Evolutionary conservation across 257 asterid genomes (phyloP).

Genomic region (Solanum phureja): DNA sequence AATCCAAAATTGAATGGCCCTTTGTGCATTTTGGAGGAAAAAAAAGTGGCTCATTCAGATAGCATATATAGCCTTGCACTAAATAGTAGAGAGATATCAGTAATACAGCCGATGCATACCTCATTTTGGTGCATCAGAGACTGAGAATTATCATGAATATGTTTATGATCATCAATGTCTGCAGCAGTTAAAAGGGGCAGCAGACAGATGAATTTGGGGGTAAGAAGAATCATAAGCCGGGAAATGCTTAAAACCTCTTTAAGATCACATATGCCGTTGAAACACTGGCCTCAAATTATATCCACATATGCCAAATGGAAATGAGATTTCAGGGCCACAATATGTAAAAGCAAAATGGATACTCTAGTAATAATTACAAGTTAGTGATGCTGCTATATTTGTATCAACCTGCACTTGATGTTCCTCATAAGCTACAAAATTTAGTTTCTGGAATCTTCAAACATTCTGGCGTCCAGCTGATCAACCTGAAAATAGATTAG

Average conservation of each 20-base stretch:
- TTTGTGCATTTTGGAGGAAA: background rate
- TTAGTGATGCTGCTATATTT: conserved; percentile 4
- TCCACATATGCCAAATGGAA: background rate
- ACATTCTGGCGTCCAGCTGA: background rate
- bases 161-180: background rate
- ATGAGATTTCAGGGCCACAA: background rate
- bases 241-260: background rate
- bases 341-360: background rate
- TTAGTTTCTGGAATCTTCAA: conserved; percentile 19
- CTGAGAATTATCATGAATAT: background rate
- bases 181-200: background rate
- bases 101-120: background rate
- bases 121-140: background rate
- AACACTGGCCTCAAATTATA: conserved; percentile 5
- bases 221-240: background rate
- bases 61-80: background rate
- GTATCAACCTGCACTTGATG: conserved; percentile 17
- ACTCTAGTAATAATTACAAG: conserved; percentile 19
- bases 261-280: conserved; percentile 1
- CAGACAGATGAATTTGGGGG: background rate
- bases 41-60: background rate
- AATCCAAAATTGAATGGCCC: no score
- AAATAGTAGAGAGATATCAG: background rate
- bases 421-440: conserved; percentile 31
- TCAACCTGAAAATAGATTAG: conserved; percentile 31